Evolutionary conservation across 2,329 filamentous ascomycete species (phyloP).

Genomic region (Trichoderma sp.): DNA sequence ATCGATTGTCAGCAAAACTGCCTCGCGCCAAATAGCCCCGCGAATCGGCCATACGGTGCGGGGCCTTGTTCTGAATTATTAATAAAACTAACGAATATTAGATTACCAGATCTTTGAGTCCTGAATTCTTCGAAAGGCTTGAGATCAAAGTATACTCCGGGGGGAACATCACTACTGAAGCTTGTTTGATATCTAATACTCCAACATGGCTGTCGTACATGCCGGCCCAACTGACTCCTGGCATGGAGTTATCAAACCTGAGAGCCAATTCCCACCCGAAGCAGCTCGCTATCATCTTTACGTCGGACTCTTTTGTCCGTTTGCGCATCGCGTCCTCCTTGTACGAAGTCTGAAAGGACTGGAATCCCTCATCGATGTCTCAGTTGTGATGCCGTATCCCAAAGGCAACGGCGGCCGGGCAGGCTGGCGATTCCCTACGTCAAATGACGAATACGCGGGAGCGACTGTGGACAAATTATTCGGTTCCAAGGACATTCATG

Average conservation of each 20-base stretch:
- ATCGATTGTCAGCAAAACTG: constrained; percentile 7
- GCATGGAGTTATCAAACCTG: constrained; percentile 33
- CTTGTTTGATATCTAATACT: not conserved
- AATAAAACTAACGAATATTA: not conserved
- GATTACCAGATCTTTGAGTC: not conserved
- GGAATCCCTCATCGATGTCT: constrained; percentile 68
- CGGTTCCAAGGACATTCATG: constrained; percentile 66
- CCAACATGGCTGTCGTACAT: constrained; percentile 30
- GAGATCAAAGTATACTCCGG: not conserved
- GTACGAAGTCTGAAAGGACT: constrained; percentile 73
- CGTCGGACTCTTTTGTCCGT: constrained; percentile 63
- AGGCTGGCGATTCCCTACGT: constrained; percentile 62
- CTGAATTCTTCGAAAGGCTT: fast-evolving
- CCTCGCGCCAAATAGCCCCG: not conserved
- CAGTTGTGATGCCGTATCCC: constrained; percentile 66
- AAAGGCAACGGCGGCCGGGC: constrained; percentile 69
- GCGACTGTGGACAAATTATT: constrained; percentile 67
- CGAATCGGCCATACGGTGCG: not conserved
- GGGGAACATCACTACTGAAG: no score
- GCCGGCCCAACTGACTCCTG: constrained; percentile 34
- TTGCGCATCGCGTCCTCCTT: constrained; percentile 73
- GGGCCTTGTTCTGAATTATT: not conserved
- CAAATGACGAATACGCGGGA: constrained; percentile 57
- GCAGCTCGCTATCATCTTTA: constrained; percentile 65
- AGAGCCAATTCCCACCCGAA: constrained; percentile 56